phyloP scores from a whole-genome alignment of 2,329 filamentous ascomycete genomes.

The Clarireedia homoeocarpa region DNA sequence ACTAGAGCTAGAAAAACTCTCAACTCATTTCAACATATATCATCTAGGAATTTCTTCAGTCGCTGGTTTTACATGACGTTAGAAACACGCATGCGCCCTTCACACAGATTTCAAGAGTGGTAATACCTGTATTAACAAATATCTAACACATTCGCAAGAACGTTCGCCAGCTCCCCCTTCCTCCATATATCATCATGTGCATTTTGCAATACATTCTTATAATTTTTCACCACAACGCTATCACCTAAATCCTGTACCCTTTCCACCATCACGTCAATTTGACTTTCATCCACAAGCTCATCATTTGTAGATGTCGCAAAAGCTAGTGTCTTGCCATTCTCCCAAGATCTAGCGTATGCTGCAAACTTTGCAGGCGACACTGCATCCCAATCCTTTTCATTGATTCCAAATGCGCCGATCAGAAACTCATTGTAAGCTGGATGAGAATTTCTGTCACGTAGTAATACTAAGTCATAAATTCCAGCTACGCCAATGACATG shows the following conservation, averaged over 20 bases:
- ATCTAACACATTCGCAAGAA: background rate
- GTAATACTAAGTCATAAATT: constrained; percentile 51
- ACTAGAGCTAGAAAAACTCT: background rate
- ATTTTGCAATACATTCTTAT: background rate
- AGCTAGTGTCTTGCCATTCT: constrained; percentile 10
- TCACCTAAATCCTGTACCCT: background rate
- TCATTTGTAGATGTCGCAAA: constrained; percentile 36
- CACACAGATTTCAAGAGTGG: no score
- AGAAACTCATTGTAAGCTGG: constrained; percentile 19
- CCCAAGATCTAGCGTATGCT: constrained; percentile 1
- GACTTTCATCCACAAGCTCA: constrained; percentile 25
- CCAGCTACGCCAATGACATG: constrained; percentile 44
- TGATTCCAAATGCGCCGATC: constrained; percentile 37
- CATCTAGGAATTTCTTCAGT: background rate
- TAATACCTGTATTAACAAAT: background rate
- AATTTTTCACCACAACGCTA: background rate
- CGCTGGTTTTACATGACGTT: no score
- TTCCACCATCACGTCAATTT: constrained; percentile 21
- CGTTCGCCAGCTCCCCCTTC: background rate
- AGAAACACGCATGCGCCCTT: no score
- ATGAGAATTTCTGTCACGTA: constrained; percentile 14
- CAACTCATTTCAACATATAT: background rate
- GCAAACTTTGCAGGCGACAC: constrained; percentile 25
- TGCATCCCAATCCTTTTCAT: constrained; percentile 42
- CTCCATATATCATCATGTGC: constrained; percentile 1